A percentile compares a stretch with the other conserved stretches of the same genome.
Conservation (phyloP, 352 stramenopile species). For the Globisporangium splendens region DNA sequence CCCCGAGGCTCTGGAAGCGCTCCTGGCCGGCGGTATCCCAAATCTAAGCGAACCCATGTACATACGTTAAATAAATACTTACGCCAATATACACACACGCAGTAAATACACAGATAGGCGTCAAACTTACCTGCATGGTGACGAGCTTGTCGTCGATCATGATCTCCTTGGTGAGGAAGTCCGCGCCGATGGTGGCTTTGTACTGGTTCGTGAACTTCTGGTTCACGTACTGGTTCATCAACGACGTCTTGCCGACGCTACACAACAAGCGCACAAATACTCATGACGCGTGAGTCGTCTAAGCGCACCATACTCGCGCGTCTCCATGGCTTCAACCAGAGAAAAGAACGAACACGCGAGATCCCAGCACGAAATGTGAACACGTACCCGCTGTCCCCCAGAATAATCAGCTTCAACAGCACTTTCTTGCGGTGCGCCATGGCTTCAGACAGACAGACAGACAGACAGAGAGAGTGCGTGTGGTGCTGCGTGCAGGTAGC, state of each 20-base stretch:
- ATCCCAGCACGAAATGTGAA: too few relatives aligned
- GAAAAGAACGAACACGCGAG: not conserved
- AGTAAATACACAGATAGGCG: not conserved
- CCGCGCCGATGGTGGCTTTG: constrained; percentile 98
- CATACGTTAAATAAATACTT: not conserved
- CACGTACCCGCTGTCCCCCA: constrained; percentile 95
- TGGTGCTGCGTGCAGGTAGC: too few relatives aligned
- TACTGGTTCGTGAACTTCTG: constrained; percentile 99
- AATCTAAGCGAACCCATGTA: constrained; percentile 76
- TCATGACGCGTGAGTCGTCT: too few relatives aligned
- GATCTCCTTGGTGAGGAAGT: constrained; percentile 98
- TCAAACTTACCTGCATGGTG: constrained; percentile 83
- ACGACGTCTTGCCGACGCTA: constrained; percentile 98
- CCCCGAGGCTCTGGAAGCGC: constrained; percentile 97
- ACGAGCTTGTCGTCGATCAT: constrained; percentile 95
- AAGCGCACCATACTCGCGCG: too few relatives aligned
- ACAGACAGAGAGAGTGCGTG: constrained; percentile 2
- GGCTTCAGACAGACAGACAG: not conserved
- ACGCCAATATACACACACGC: not conserved
- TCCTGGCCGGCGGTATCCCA: constrained; percentile 99
- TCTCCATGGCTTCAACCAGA: not conserved
- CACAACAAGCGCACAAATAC: not conserved
- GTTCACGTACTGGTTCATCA: constrained; percentile 99
- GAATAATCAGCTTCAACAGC: constrained; percentile 97
- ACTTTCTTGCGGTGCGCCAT: constrained; percentile 95